These are phyloP conservation scores for Epichloe bromicola DNA, from an alignment of 2,329 filamentous ascomycete genomes.

Conservation along the genomic window DNA sequence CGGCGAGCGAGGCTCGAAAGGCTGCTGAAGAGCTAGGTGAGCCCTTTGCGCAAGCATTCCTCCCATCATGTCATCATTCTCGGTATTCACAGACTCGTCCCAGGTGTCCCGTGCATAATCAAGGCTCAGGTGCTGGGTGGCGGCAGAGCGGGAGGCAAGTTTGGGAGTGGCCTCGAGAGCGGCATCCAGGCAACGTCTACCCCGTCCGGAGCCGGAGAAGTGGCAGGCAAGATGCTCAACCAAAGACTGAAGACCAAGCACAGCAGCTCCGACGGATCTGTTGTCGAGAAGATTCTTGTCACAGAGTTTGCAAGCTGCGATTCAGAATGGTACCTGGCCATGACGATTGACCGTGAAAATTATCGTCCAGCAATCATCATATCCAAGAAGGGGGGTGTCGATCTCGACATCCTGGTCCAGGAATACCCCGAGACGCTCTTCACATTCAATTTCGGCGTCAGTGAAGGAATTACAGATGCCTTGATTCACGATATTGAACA, in stretches of 20 bases:
- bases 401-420: constrained; percentile 10
- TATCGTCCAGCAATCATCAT: constrained; percentile 25
- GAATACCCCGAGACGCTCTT: neutral
- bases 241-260: neutral
- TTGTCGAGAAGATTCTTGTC: constrained; percentile 23
- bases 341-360: constrained; percentile 30
- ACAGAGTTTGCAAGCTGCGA: constrained; percentile 18
- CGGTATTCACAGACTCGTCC: neutral
- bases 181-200: constrained; percentile 6
- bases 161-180: constrained; percentile 6
- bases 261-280: neutral
- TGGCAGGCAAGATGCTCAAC: constrained; percentile 12
- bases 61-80: neutral
- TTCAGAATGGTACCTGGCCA: constrained; percentile 26
- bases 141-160: constrained; percentile 4
- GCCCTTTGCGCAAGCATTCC: neutral
- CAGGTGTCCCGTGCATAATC: constrained; percentile 13
- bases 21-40: constrained; percentile 15
- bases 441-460: constrained; percentile 14
- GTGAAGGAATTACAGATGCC: constrained; percentile 14
- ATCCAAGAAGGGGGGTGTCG: constrained; percentile 12
- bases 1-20: constrained; percentile 10
- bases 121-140: constrained; percentile 16
- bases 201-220: constrained; percentile 8
- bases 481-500: constrained; percentile 10